Percentiles rank a stretch among this genome's conserved stretches.
Evolutionary conservation across 2,329 filamentous ascomycete genomes (phyloP).

Genomic region (Epichloe glyceriae): DNA sequence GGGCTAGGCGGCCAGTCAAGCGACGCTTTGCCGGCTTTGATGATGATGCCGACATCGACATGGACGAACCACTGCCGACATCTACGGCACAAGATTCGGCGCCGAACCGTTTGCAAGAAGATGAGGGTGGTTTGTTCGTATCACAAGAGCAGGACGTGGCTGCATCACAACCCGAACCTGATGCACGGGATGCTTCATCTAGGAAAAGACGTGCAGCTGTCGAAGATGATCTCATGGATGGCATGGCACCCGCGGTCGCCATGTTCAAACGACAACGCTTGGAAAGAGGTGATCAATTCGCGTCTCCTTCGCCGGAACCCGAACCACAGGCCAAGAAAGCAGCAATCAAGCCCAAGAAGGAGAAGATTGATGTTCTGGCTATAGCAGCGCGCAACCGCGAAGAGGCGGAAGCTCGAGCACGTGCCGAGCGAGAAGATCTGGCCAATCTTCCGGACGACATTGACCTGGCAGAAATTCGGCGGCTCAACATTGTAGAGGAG

Average conservation of each 20-base stretch:
- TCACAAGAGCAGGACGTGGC: conserved; percentile 31
- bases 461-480: conserved; percentile 59
- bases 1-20: conserved; percentile 27
- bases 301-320: conserved; percentile 15
- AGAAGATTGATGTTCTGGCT: conserved; percentile 57
- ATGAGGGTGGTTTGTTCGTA: conserved; percentile 41
- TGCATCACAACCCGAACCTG: conserved; percentile 11
- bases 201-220: conserved; percentile 34
- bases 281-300: conserved; percentile 39
- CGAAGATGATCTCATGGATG: conserved; percentile 50
- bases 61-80: conserved; percentile 12
- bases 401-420: conserved; percentile 52
- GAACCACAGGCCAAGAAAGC: conserved; percentile 9
- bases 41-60: conserved; percentile 28
- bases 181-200: conserved; percentile 14
- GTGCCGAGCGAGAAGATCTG: conserved; percentile 39
- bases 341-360: conserved; percentile 32
- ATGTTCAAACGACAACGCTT: conserved; percentile 68
- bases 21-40: conserved; percentile 64
- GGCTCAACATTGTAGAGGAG: conserved; percentile 63
- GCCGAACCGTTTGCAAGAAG: conserved; percentile 9
- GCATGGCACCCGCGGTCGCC: conserved; percentile 62
- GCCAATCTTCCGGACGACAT: conserved; percentile 47
- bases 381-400: conserved; percentile 47
- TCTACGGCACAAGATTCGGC: not conserved